These are phyloP conservation scores for Pseudotulostoma volvatum DNA, from an alignment of 495 filamentous ascomycete species.

Conservation along the genomic window DNA sequence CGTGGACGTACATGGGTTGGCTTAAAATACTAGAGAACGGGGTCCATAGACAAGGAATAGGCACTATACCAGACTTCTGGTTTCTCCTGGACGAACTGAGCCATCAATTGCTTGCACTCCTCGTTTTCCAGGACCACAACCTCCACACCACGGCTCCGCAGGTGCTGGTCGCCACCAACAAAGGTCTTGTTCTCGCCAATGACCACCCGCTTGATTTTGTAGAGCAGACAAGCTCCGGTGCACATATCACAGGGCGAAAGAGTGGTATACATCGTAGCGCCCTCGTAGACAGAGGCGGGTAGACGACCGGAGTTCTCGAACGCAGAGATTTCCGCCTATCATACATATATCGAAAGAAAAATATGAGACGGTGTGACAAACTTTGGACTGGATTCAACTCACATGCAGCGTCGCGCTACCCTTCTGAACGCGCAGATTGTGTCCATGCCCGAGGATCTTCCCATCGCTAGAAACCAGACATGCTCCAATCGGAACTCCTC, in stretches of 20 bases:
- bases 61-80: slow-evolving; percentile 51
- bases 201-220: slow-evolving; percentile 63
- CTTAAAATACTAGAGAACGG: slow-evolving; percentile 1
- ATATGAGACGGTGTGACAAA: not conserved
- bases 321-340: slow-evolving; percentile 63
- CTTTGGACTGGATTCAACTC: slow-evolving; percentile 13
- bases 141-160: slow-evolving; percentile 55
- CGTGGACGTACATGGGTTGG: not conserved
- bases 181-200: slow-evolving; percentile 76
- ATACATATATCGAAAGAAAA: not conserved
- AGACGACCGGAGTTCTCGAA: slow-evolving; percentile 66
- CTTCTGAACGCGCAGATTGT: slow-evolving; percentile 70
- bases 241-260: slow-evolving; percentile 84
- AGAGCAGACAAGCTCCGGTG: slow-evolving; percentile 65
- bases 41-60: too few species aligned
- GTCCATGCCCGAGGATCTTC: slow-evolving; percentile 59
- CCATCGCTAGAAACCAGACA: slow-evolving; percentile 54
- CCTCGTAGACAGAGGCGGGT: slow-evolving; percentile 51
- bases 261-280: slow-evolving; percentile 75
- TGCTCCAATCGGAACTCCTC: slow-evolving; percentile 73
- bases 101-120: slow-evolving; percentile 60
- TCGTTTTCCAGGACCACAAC: slow-evolving; percentile 53
- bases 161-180: slow-evolving; percentile 58
- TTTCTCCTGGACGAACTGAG: slow-evolving; percentile 57
- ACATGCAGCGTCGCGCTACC: slow-evolving; percentile 63